Percentiles rank a stretch among this genome's conserved stretches.
phyloP scores from a whole-genome alignment of 805 yeast species.

The Hanseniaspora meyeri region DNA sequence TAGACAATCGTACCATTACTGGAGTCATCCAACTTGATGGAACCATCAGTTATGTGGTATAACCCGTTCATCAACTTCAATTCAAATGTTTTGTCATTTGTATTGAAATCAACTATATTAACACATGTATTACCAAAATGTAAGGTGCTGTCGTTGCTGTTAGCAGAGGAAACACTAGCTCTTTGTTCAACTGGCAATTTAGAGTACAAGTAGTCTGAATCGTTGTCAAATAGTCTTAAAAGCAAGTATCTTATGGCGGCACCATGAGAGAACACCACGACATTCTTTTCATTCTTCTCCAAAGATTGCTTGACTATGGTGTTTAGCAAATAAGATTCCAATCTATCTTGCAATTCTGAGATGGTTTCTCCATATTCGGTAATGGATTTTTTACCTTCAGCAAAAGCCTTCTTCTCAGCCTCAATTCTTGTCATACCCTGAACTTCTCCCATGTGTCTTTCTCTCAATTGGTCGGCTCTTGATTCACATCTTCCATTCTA shows the following conservation, averaged over 20 bases:
- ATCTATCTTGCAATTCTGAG: constrained; percentile 36
- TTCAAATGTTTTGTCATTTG: constrained; percentile 30
- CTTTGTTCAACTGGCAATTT: constrained; percentile 14
- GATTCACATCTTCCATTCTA: constrained; percentile 21
- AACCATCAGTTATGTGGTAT: constrained; percentile 6
- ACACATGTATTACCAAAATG: constrained; percentile 70
- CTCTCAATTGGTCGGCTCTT: constrained; percentile 44
- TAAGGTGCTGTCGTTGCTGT: constrained; percentile 31
- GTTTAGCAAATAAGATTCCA: constrained; percentile 35
- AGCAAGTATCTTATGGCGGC: constrained; percentile 56
- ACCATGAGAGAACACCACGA: constrained; percentile 64
- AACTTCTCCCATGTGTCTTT: constrained; percentile 64
- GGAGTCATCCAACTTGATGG: constrained; percentile 6
- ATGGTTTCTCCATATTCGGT: constrained; percentile 55
- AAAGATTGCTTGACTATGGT: constrained; percentile 31
- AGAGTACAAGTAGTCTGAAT: constrained; percentile 13
- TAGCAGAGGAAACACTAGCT: constrained; percentile 9
- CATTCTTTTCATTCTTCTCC: constrained; percentile 31
- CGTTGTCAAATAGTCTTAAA: constrained; percentile 37
- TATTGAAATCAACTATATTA: constrained; percentile 48
- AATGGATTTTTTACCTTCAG: constrained; percentile 43
- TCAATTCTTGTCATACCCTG: constrained; percentile 63
- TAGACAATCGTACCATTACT: constrained; percentile 12
- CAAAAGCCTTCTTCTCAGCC: constrained; percentile 41
- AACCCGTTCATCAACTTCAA: constrained; percentile 7